Base-by-base conservation (phyloP, 78 protist species). In the Dictyostelium firmibasis region DNA sequence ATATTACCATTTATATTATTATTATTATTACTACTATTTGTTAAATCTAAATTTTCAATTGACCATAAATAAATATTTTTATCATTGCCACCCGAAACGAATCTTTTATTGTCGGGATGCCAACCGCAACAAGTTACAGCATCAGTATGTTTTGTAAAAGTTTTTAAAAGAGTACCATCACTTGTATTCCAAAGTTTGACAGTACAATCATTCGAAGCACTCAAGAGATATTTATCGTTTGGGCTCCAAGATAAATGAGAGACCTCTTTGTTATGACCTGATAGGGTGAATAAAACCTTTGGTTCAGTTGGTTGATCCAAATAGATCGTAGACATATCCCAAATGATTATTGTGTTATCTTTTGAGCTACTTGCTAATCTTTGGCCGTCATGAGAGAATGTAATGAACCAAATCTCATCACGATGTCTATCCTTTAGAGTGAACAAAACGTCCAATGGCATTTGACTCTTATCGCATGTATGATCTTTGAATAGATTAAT, bases 351-450 rank as follows among this genome's bases (percentile, higher is more conserved):
- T 1, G 50, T n/a, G 64, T 23, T 38, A 77, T 98, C 99, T 20
- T 84, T 92, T 6, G 98, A 94, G 4, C 97, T 97, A 7, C 97
- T 81, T 67, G 98, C 98, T 64, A 98, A 91, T 41, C 7, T 50
- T n/a, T 33, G 1, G 11, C 98, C 98, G 53, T 83, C 72, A 82
- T 95, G 93, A 11, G 97, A 96, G 67, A 95, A 97, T 47, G 74
- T 69, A 9, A 97, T 88, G 35, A 27, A 79, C 98, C 98, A 97
- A 31, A 97, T 97, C 88, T 97, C 98, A 87, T 98, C 98, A n/a
- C 35, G 5, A 83, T 97, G 98, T 44, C 53, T 78, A 44, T 74
- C 92, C 9, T 31, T 67, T n/a, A 98, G 83, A 35, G 91, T 83
- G 64, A 77, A 85, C 57, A 38, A 60, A 8, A 83, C 81, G 1